Conservation (phyloP, 176 grass and related monocot species). For the Bromus sterilis region DNA sequence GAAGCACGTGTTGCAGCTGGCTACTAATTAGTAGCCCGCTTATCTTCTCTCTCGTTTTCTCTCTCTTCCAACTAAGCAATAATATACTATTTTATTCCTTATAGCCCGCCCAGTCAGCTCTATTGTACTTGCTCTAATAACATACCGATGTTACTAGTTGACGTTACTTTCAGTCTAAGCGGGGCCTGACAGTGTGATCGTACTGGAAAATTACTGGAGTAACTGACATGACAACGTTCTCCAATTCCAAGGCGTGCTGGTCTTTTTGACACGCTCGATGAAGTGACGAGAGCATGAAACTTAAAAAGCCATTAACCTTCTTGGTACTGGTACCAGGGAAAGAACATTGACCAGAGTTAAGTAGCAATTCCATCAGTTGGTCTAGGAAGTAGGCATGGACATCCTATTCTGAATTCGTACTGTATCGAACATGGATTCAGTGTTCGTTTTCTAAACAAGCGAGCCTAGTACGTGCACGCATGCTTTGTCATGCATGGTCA, state of each 20-base stretch:
- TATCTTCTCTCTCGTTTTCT: too few relatives aligned
- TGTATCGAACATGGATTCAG: not conserved
- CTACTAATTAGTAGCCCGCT: too few relatives aligned
- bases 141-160: too few relatives aligned
- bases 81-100: too few relatives aligned
- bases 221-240: too few relatives aligned
- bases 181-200: too few relatives aligned
- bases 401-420: not conserved
- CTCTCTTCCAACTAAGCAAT: too few relatives aligned
- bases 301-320: conserved; percentile 25
- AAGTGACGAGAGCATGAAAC: not conserved
- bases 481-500: not conserved
- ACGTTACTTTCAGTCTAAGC: too few relatives aligned
- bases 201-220: too few relatives aligned
- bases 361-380: not conserved
- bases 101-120: too few relatives aligned
- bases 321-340: not conserved
- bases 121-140: too few relatives aligned
- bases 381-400: not conserved
- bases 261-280: conserved; percentile 27
- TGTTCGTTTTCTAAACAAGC: not conserved
- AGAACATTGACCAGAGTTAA: conserved; percentile 26
- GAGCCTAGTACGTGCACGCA: not conserved
- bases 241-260: not conserved
- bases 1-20: too few relatives aligned